Percentiles rank a stretch among this genome's conserved stretches.
Evolutionary conservation across 495 filamentous ascomycete genomes (phyloP).

Genomic region (Talaromyces borbonicus): DNA sequence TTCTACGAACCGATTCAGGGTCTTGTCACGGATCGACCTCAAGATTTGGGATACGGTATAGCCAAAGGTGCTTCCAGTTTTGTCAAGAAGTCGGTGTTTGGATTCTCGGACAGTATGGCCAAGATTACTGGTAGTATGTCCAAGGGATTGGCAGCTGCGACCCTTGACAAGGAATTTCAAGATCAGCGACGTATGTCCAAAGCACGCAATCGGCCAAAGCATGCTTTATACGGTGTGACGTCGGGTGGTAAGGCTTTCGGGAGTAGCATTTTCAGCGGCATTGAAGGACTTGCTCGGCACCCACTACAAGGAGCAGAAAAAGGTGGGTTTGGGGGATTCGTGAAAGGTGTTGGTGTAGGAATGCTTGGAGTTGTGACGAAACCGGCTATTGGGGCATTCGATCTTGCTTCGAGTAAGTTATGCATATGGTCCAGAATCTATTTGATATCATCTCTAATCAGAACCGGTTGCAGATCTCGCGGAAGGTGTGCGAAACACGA

Average conservation of each 20-base stretch:
- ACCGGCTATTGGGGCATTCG: conserved; percentile 92
- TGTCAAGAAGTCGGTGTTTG: conserved; percentile 97
- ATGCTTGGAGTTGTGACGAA: conserved; percentile 88
- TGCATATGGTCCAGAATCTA: too few relatives aligned
- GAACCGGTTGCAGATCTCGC: conserved; percentile 77
- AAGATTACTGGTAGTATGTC: conserved; percentile 95
- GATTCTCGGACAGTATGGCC: conserved; percentile 88
- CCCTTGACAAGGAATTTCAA: conserved; percentile 97
- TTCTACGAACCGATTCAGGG: conserved; percentile 99
- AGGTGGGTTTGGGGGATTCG: conserved; percentile 84
- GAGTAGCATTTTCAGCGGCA: conserved; percentile 80
- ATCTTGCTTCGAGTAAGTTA: conserved; percentile 73
- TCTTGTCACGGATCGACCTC: conserved; percentile 72
- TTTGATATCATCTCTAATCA: too few relatives aligned
- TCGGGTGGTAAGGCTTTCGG: conserved; percentile 93
- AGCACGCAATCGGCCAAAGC: conserved; percentile 88
- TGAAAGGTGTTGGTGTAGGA: conserved; percentile 96
- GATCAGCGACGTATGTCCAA: conserved; percentile 89
- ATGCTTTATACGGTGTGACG: conserved; percentile 92
- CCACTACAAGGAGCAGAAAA: conserved; percentile 94
- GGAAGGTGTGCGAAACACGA: conserved; percentile 96
- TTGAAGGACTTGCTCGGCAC: conserved; percentile 85
- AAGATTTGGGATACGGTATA: conserved; percentile 88
- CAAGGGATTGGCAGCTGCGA: conserved; percentile 89
- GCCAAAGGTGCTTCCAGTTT: conserved; percentile 95